Base-by-base conservation (phyloP, 1,284 basidiomycete species). In the Puccinia coronata region DNA sequence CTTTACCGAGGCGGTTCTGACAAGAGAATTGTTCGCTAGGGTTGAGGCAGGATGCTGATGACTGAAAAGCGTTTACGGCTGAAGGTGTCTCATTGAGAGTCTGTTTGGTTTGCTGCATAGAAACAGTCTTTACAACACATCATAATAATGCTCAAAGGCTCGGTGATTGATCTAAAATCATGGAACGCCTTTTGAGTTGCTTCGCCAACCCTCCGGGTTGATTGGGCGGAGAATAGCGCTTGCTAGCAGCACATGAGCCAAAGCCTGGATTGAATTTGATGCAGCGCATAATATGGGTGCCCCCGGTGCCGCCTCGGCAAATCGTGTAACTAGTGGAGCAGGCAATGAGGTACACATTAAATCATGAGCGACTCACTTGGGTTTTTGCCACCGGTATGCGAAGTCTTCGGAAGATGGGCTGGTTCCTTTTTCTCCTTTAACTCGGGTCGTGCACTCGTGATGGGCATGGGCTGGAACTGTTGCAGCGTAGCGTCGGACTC, bases 171-270 rank as follows among this genome's bases (percentile, higher is more conserved):
- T 6, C 63, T 23, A 47, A 47, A 14, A 67, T 28, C 63, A 67
- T 67, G 14, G 63, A 43, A 47, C 63, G 63, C 63, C 41, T 67
- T 28, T 43, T 43, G 41, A 67, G 36, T 25, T 43, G 63, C 18
- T 47, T 47, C 41, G 6, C 12, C 43, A 28, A 43, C 25, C 25
- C 11, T 9, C 31, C 57, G 36, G 36, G 41, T 72, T 61, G 77
- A 43, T 59, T 39, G 31, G 39, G 18, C 23, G 51, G 49, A 36
- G 67, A 59, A 25, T 59, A 80, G 6, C 57, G 77, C 34, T 80
- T 70, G 53, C 73, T 71, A 36, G 79, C 79, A 34, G 79, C 79
- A 25, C 79, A 80, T 12, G 79, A 80, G 31, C 79, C 79, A 67
- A 80, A 80, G 0, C 79, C 79, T 14, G 65, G 43, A n/a, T n/a